Conservation (phyloP, 148 eudicot genomes). For the Vaccinium darrowii region DNA sequence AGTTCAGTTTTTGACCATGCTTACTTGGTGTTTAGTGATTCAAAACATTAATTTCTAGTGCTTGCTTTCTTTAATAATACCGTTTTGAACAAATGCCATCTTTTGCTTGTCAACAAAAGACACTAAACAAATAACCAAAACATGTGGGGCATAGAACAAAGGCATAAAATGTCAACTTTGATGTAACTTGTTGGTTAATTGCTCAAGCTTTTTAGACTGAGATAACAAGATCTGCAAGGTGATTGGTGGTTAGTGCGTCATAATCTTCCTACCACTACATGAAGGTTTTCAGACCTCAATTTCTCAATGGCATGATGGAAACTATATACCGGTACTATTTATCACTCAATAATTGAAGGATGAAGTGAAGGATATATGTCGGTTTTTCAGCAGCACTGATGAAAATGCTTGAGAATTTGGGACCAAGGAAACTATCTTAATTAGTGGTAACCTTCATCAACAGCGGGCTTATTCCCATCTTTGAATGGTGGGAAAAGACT, state of each 20-base stretch:
- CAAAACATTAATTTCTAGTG: neutral
- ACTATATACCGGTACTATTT: neutral
- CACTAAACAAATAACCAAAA: slow-evolving; percentile 20
- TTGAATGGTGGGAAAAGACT: slow-evolving; percentile 19
- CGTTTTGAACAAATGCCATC: neutral
- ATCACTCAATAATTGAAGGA: slow-evolving; percentile 6
- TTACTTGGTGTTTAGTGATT: neutral
- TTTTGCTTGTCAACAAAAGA: slow-evolving; percentile 24
- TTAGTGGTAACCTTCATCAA: neutral
- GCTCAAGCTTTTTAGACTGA: slow-evolving; percentile 7
- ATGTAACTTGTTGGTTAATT: slow-evolving; percentile 23
- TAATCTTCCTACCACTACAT: slow-evolving; percentile 8
- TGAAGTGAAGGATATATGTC: slow-evolving; percentile 5
- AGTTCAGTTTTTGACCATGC: slow-evolving; percentile 6
- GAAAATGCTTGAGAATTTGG: slow-evolving; percentile 28
- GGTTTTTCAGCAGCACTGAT: slow-evolving; percentile 15
- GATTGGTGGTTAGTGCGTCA: slow-evolving; percentile 28
- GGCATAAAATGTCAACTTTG: slow-evolving; percentile 24
- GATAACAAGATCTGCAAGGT: slow-evolving; percentile 11
- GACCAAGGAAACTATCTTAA: slow-evolving; percentile 26
- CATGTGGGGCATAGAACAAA: slow-evolving; percentile 20
- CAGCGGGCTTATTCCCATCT: slow-evolving; percentile 24
- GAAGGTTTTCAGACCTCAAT: slow-evolving; percentile 11
- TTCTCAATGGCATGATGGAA: slow-evolving; percentile 14
- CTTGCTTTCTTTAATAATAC: neutral